These are phyloP conservation scores for Vaucheria bursata DNA, from an alignment of 352 stramenopile genomes.

Conservation along the genomic window DNA sequence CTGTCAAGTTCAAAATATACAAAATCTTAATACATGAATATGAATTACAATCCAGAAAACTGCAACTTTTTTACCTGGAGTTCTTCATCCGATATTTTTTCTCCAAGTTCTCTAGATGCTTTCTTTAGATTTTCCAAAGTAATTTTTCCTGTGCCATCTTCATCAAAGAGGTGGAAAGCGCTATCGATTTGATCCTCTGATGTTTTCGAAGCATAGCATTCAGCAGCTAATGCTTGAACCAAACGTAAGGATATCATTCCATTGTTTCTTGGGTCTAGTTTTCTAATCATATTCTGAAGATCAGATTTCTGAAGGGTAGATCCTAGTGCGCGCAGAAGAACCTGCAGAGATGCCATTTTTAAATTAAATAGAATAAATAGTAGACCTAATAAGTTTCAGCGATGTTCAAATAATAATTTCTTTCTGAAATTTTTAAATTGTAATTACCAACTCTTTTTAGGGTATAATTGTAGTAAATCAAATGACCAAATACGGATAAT, in stretches of 20 bases:
- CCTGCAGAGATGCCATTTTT: background rate
- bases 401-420: background rate
- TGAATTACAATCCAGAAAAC: too few species aligned
- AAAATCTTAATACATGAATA: too few species aligned
- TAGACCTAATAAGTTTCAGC: background rate
- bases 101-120: slow-evolving; percentile 78
- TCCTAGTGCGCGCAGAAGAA: slow-evolving; percentile 78
- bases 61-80: slow-evolving; percentile 50
- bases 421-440: background rate
- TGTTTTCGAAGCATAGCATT: slow-evolving; percentile 66
- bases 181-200: slow-evolving; percentile 81
- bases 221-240: slow-evolving; percentile 26
- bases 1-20: too few species aligned
- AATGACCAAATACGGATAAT: background rate
- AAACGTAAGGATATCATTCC: slow-evolving; percentile 56
- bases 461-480: background rate
- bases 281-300: slow-evolving; percentile 72
- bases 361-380: background rate
- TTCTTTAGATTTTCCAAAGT: slow-evolving; percentile 74
- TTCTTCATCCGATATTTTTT: slow-evolving; percentile 81
- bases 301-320: slow-evolving; percentile 78
- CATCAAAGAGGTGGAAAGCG: slow-evolving; percentile 87
- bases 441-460: background rate
- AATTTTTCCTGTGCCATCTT: slow-evolving; percentile 70
- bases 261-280: slow-evolving; percentile 70